phyloP scores from a whole-genome alignment of 768 basidiomycete genomes.

The Mycena metata region DNA sequence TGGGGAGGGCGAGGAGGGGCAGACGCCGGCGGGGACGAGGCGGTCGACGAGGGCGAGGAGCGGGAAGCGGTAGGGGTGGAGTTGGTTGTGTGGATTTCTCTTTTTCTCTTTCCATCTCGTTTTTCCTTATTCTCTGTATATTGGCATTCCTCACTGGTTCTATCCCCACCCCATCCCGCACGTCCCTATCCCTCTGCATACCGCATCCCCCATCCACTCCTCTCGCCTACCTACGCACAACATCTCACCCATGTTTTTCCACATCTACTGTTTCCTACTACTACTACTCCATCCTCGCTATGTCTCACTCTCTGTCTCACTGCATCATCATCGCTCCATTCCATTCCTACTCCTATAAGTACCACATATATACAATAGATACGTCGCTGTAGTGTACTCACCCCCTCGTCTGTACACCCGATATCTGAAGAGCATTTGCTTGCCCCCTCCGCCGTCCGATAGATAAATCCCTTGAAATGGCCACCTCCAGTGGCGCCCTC shows the following conservation, averaged over 20 bases:
- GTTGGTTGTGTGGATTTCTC: background rate
- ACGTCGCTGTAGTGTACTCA: slow-evolving; percentile 23
- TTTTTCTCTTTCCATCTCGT: slow-evolving; percentile 4
- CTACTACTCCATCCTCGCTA: slow-evolving; percentile 10
- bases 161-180: slow-evolving; percentile 7
- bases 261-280: background rate
- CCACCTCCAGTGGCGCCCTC: too few relatives aligned
- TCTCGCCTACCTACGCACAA: too few relatives aligned
- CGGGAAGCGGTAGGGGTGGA: slow-evolving; percentile 14
- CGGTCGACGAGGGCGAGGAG: slow-evolving; percentile 32
- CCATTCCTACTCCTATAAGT: background rate
- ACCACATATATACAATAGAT: too few relatives aligned
- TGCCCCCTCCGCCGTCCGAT: background rate
- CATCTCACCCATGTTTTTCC: background rate
- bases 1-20: background rate
- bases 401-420: slow-evolving; percentile 29
- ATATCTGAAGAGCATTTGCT: slow-evolving; percentile 22
- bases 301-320: background rate
- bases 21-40: slow-evolving; percentile 11
- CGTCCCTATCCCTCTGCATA: background rate
- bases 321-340: background rate
- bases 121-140: slow-evolving; percentile 8
- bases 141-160: slow-evolving; percentile 18
- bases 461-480: too few relatives aligned
- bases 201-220: background rate